These are phyloP conservation scores for Verticillium klebahnii DNA, from an alignment of 2,329 filamentous ascomycete species.

Conservation along the genomic window DNA sequence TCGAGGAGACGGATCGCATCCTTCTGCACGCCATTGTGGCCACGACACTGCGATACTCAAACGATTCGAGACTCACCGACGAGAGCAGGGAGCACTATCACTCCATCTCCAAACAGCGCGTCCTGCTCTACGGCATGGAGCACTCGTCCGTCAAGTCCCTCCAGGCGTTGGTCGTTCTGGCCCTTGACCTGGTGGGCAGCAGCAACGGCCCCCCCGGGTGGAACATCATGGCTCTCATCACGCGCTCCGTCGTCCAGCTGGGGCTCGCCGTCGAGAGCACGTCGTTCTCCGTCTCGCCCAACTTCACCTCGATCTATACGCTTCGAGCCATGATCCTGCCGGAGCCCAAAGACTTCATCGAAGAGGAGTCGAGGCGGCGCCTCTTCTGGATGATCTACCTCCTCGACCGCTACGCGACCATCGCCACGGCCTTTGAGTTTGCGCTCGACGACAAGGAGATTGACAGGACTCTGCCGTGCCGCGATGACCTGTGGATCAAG, in stretches of 20 bases:
- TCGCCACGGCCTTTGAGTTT: constrained; percentile 89
- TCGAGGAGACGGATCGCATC: constrained; percentile 78
- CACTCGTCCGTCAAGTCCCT: constrained; percentile 85
- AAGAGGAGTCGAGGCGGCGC: constrained; percentile 79
- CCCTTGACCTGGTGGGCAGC: constrained; percentile 77
- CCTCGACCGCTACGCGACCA: constrained; percentile 83
- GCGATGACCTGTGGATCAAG: constrained; percentile 79
- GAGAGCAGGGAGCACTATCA: constrained; percentile 73
- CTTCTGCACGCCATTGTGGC: constrained; percentile 85
- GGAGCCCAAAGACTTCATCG: constrained; percentile 79
- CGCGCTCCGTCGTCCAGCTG: constrained; percentile 81
- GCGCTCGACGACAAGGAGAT: constrained; percentile 86
- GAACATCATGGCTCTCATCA: constrained; percentile 87
- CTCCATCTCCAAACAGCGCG: constrained; percentile 76
- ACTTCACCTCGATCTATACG: constrained; percentile 84
- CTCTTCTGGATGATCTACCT: constrained; percentile 95
- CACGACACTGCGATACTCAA: constrained; percentile 80
- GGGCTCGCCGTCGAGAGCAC: constrained; percentile 80
- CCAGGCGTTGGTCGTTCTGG: constrained; percentile 82
- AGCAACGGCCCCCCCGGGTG: constrained; percentile 89
- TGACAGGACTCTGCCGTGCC: constrained; percentile 79
- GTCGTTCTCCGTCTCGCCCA: constrained; percentile 72
- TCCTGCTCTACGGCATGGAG: constrained; percentile 81
- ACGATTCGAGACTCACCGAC: constrained; percentile 68
- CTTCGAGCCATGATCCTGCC: constrained; percentile 79